Evolutionary conservation across 1,284 basidiomycete genomes (phyloP).

Genomic region (Sphagnurus paluster): DNA sequence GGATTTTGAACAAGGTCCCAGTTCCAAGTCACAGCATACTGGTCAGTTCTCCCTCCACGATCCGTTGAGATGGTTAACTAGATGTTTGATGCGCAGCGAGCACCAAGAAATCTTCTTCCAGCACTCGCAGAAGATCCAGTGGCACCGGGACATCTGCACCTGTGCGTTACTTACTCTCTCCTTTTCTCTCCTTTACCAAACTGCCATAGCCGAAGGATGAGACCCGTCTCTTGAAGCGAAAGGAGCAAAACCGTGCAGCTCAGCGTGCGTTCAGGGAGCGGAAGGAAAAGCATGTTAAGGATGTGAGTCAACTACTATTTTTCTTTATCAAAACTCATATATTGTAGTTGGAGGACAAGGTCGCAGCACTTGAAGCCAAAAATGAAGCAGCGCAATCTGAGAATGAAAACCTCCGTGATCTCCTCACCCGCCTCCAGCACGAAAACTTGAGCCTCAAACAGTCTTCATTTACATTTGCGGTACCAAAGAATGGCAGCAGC

Average conservation of each 20-base stretch:
- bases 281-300: constrained; percentile 87
- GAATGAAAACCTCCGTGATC: constrained; percentile 78
- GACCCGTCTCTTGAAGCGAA: constrained; percentile 71
- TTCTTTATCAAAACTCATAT: constrained; percentile 15
- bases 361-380: constrained; percentile 76
- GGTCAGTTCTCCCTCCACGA: constrained; percentile 39
- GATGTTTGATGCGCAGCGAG: constrained; percentile 21
- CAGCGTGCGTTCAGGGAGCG: constrained; percentile 85
- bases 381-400: constrained; percentile 65
- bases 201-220: constrained; percentile 56
- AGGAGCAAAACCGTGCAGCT: constrained; percentile 85
- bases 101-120: constrained; percentile 28
- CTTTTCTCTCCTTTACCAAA: constrained; percentile 6
- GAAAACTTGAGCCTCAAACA: constrained; percentile 78
- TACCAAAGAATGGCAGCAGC: constrained; percentile 46
- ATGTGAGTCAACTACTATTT: constrained; percentile 51
- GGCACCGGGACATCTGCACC: constrained; percentile 28
- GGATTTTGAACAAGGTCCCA: constrained; percentile 59
- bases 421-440: constrained; percentile 71
- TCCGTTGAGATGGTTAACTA: background rate
- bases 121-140: constrained; percentile 40
- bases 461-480: constrained; percentile 70
- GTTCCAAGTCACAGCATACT: constrained; percentile 65
- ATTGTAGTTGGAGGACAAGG: constrained; percentile 76
- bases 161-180: constrained; percentile 30